These are phyloP conservation scores for Aaosphaeria arxii DNA, from an alignment of 2,329 filamentous ascomycete species.

Conservation along the genomic window DNA sequence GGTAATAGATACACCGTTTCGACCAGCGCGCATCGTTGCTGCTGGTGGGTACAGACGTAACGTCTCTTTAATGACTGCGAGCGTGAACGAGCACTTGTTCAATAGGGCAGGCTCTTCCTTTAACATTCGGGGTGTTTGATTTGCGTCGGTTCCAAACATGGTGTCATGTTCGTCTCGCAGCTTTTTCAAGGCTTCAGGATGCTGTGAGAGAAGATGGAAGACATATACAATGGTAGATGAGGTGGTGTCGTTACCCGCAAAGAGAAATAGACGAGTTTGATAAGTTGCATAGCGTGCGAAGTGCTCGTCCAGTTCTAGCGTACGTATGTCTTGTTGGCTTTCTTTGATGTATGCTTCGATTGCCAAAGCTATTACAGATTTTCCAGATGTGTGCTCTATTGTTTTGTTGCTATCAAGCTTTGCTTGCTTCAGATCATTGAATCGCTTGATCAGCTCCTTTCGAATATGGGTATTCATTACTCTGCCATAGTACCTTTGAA, in stretches of 20 bases:
- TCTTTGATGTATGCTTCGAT: slow-evolving; percentile 5
- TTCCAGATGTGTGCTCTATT: background rate
- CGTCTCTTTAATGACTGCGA: slow-evolving; percentile 7
- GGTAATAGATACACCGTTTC: background rate
- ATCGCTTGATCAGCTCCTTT: slow-evolving; percentile 12
- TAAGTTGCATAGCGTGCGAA: slow-evolving; percentile 16
- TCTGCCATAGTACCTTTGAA: slow-evolving; percentile 24
- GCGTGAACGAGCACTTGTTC: slow-evolving; percentile 3
- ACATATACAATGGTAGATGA: slow-evolving; percentile 4
- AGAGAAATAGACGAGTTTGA: slow-evolving; percentile 35
- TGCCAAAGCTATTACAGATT: slow-evolving; percentile 3
- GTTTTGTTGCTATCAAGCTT: background rate
- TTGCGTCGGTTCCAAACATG: slow-evolving; percentile 42
- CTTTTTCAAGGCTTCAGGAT: background rate
- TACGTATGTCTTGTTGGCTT: background rate
- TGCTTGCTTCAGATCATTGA: slow-evolving; percentile 1
- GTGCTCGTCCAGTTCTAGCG: slow-evolving; percentile 6
- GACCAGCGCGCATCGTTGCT: slow-evolving; percentile 18
- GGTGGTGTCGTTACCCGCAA: slow-evolving; percentile 42
- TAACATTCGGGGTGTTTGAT: background rate
- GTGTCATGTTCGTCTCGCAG: slow-evolving; percentile 46
- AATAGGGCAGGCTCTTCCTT: slow-evolving; percentile 1
- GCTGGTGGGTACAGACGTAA: slow-evolving; percentile 46
- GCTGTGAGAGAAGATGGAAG: slow-evolving; percentile 4
- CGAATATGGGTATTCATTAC: slow-evolving; percentile 13